These are phyloP conservation scores for Eucalyptus cloeziana DNA, from an alignment of 345 rosid genomes.

Conservation along the genomic window DNA sequence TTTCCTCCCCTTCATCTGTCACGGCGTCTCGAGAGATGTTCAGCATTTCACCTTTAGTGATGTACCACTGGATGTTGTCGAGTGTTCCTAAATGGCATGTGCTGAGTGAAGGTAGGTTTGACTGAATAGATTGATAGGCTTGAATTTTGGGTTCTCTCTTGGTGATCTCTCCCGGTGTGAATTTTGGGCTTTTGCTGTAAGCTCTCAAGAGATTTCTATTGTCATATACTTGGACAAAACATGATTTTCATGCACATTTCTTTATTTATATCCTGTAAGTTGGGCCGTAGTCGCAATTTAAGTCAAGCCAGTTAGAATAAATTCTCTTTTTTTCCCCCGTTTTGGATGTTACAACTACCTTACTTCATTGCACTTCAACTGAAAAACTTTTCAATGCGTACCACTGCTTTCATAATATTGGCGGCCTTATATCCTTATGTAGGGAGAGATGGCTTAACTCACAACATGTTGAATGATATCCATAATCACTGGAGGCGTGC, in stretches of 20 bases:
- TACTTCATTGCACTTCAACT: not conserved
- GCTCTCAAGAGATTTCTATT: not conserved
- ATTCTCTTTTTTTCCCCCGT: not conserved
- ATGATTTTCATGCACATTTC: not conserved
- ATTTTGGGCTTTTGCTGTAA: not conserved
- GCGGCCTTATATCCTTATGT: not conserved
- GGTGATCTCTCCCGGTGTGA: not conserved
- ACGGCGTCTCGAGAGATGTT: not conserved
- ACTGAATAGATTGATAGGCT: not conserved
- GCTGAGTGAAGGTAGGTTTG: not conserved
- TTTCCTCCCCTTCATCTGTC: not conserved
- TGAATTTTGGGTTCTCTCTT: not conserved
- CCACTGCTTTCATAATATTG: not conserved
- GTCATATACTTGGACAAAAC: not conserved
- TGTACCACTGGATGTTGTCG: not conserved
- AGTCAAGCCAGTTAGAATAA: not conserved
- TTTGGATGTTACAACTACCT: not conserved
- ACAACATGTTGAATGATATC: conserved; percentile 88
- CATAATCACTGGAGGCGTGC: conserved; percentile 70
- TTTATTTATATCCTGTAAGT: not conserved
- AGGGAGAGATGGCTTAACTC: conserved; percentile 98
- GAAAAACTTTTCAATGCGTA: not conserved
- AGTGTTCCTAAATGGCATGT: not conserved
- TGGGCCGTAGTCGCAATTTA: not conserved
- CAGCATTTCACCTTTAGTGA: accelerated